Evolutionary conservation across 257 asterid genomes (phyloP).

Genomic region (Striga asiatica): DNA sequence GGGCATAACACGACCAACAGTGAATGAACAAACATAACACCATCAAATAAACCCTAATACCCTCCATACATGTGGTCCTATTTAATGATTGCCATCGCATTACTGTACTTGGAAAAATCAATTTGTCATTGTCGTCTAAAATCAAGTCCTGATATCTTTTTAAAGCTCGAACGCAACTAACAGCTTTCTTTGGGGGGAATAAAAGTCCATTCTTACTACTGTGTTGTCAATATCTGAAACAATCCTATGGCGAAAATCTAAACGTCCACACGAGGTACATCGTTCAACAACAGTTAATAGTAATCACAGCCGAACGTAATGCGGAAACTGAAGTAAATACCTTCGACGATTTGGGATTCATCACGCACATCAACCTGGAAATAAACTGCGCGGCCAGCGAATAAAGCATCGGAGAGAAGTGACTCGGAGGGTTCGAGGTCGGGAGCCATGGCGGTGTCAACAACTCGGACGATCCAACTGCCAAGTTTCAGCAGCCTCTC

Average conservation of each 20-base stretch:
- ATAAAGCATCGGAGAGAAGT: slow-evolving; percentile 46
- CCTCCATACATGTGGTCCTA: background rate
- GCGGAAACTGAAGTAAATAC: slow-evolving; percentile 20
- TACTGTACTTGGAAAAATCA: background rate
- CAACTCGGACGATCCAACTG: slow-evolving; percentile 72
- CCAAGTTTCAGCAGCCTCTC: slow-evolving; percentile 59
- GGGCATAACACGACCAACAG: no score
- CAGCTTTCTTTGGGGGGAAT: background rate
- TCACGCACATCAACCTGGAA: slow-evolving; percentile 53
- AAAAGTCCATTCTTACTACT: background rate
- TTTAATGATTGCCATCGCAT: background rate
- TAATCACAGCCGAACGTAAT: slow-evolving; percentile 8
- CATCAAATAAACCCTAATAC: background rate
- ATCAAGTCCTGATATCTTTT: no score
- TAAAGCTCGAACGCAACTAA: no score
- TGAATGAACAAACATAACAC: background rate
- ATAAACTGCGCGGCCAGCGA: slow-evolving; percentile 60
- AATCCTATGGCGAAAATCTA: background rate
- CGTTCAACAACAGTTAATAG: background rate
- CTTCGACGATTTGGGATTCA: slow-evolving; percentile 42
- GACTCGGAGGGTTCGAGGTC: slow-evolving; percentile 44
- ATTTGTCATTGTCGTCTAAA: background rate
- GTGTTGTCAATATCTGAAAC: background rate
- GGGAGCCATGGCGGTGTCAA: slow-evolving; percentile 40
- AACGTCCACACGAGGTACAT: no score